Evolutionary conservation across 768 basidiomycete genomes (phyloP).

Genomic region (Amanita rubescens): DNA sequence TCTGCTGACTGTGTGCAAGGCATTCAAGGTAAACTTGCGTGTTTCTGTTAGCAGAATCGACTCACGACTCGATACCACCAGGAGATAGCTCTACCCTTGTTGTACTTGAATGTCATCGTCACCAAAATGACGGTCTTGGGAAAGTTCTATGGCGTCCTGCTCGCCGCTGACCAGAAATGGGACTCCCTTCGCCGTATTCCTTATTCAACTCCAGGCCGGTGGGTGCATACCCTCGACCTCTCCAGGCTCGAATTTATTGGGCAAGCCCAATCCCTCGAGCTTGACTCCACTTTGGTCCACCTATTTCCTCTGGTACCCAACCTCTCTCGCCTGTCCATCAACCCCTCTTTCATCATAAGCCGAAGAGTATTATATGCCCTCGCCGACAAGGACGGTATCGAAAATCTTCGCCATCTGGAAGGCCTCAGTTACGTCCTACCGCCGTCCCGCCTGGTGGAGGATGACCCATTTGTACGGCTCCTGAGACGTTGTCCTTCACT

Average conservation of each 20-base stretch:
- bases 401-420: slow-evolving; percentile 41
- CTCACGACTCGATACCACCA: slow-evolving; percentile 18
- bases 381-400: slow-evolving; percentile 40
- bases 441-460: slow-evolving; percentile 25
- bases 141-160: slow-evolving; percentile 51
- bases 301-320: slow-evolving; percentile 67
- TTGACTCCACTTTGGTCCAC: slow-evolving; percentile 57
- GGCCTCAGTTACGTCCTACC: slow-evolving; percentile 47
- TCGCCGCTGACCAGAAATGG: slow-evolving; percentile 69
- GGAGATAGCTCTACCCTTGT: slow-evolving; percentile 60
- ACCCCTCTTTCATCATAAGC: slow-evolving; percentile 53
- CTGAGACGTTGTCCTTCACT: slow-evolving; percentile 49
- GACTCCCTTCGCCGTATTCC: slow-evolving; percentile 84
- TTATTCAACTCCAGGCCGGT: slow-evolving; percentile 82
- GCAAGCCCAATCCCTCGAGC: slow-evolving; percentile 38
- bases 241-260: slow-evolving; percentile 40
- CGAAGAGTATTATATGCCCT: slow-evolving; percentile 49
- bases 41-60: background rate
- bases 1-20: slow-evolving; percentile 35
- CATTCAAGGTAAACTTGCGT: slow-evolving; percentile 33
- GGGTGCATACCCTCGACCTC: slow-evolving; percentile 74
- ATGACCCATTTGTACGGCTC: slow-evolving; percentile 53
- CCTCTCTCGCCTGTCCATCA: slow-evolving; percentile 45
- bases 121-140: slow-evolving; percentile 37
- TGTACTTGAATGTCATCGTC: slow-evolving; percentile 52